These are phyloP conservation scores for Penicillium canescens DNA, from an alignment of 495 filamentous ascomycete species.

Conservation along the genomic window DNA sequence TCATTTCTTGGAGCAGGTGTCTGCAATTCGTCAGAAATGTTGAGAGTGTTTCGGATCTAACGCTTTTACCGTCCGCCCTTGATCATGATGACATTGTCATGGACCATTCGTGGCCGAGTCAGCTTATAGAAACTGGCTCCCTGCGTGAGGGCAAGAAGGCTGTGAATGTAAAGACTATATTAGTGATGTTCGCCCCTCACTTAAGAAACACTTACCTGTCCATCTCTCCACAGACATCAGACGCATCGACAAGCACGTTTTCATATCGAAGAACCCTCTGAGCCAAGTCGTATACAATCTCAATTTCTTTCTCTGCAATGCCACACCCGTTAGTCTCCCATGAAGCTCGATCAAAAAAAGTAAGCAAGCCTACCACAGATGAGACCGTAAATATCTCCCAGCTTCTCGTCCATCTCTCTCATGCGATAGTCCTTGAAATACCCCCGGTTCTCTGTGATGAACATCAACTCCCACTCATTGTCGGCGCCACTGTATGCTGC, in stretches of 20 bases:
- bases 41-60: not conserved
- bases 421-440: slow-evolving; percentile 91
- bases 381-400: slow-evolving; percentile 81
- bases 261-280: slow-evolving; percentile 72
- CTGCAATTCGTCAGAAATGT: slow-evolving; percentile 36
- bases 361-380: slow-evolving; percentile 66
- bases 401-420: slow-evolving; percentile 76
- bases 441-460: slow-evolving; percentile 66
- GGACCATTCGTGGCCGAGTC: slow-evolving; percentile 66
- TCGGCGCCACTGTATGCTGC: slow-evolving; percentile 66
- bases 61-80: slow-evolving; percentile 67
- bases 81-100: slow-evolving; percentile 73
- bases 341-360: not conserved
- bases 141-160: slow-evolving; percentile 77
- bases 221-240: slow-evolving; percentile 81
- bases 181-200: not conserved
- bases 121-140: slow-evolving; percentile 77
- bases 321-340: not conserved
- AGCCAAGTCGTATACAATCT: slow-evolving; percentile 79
- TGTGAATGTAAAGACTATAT: slow-evolving; percentile 32
- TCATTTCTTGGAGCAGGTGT: slow-evolving; percentile 86
- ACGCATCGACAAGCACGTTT: slow-evolving; percentile 61
- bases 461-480: slow-evolving; percentile 73
- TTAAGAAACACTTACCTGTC: slow-evolving; percentile 55
- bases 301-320: slow-evolving; percentile 78